phyloP scores from a whole-genome alignment of 1,139 yeast species.

The Geotrichum klebahnii region DNA sequence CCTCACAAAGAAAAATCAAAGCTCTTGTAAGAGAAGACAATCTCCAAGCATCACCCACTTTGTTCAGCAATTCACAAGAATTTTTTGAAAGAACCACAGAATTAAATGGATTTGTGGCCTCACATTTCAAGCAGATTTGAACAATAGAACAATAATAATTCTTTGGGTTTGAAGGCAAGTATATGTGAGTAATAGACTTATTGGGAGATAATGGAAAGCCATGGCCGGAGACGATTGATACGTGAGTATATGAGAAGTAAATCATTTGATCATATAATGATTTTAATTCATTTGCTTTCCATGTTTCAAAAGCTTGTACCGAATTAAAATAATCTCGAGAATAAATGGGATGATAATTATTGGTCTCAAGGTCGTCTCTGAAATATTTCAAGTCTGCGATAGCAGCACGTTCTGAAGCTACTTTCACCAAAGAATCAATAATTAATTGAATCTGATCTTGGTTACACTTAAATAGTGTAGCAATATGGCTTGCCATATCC shows the following conservation, averaged over 20 bases:
- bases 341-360: conserved; percentile 42
- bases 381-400: conserved; percentile 47
- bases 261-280: conserved; percentile 41
- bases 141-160: conserved; percentile 43
- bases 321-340: conserved; percentile 45
- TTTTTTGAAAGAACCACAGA: conserved; percentile 39
- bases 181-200: conserved; percentile 21
- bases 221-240: conserved; percentile 11
- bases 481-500: conserved; percentile 29
- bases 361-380: conserved; percentile 43
- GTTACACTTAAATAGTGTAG: conserved; percentile 28
- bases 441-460: conserved; percentile 32
- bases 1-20: conserved; percentile 49
- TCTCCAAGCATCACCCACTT: conserved; percentile 59
- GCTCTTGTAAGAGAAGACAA: conserved; percentile 53
- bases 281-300: conserved; percentile 50
- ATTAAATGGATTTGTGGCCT: conserved; percentile 30
- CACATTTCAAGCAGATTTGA: conserved; percentile 37
- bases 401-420: conserved; percentile 45
- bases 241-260: conserved; percentile 18
- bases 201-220: conserved; percentile 15
- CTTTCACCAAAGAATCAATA: conserved; percentile 36
- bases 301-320: conserved; percentile 44
- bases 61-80: conserved; percentile 43
- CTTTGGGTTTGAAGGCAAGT: conserved; percentile 37